These are phyloP conservation scores for Pseudogymnoascus sp. DNA, from an alignment of 2,329 filamentous ascomycete species.

Conservation along the genomic window DNA sequence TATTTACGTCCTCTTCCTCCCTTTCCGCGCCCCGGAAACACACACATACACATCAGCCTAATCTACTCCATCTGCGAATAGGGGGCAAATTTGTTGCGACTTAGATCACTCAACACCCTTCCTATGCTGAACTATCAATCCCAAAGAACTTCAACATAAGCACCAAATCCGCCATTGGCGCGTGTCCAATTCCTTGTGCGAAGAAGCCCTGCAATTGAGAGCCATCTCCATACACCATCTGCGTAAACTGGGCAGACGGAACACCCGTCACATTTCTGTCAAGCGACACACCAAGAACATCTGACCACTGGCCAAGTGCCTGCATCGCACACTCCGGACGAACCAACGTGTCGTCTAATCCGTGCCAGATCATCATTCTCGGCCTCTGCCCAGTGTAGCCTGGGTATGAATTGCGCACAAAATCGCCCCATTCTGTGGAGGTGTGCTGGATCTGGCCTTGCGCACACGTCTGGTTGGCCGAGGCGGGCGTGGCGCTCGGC, in stretches of 20 bases:
- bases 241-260: constrained; percentile 25
- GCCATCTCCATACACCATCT: constrained; percentile 28
- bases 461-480: constrained; percentile 47
- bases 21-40: not conserved
- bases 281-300: constrained; percentile 34
- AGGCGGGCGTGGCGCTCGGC: constrained; percentile 34
- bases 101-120: too few relatives aligned
- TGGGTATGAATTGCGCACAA: constrained; percentile 33
- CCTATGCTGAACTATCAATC: not conserved
- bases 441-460: constrained; percentile 15
- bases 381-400: constrained; percentile 32
- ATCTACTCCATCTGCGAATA: too few relatives aligned
- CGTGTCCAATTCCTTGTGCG: constrained; percentile 27
- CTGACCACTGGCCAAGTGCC: constrained; percentile 38
- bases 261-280: constrained; percentile 21
- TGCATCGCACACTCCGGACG: constrained; percentile 33
- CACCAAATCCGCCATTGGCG: constrained; percentile 12
- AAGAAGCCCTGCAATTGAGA: constrained; percentile 27
- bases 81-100: too few relatives aligned
- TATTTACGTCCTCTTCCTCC: not conserved
- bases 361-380: constrained; percentile 33
- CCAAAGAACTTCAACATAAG: not conserved
- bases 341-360: constrained; percentile 30
- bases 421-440: constrained; percentile 40
- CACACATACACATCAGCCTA: not conserved